Percentiles rank a stretch among this genome's conserved stretches.
phyloP scores from a whole-genome alignment of 208 protist genomes.

The Endotrypanum monterogeii region DNA sequence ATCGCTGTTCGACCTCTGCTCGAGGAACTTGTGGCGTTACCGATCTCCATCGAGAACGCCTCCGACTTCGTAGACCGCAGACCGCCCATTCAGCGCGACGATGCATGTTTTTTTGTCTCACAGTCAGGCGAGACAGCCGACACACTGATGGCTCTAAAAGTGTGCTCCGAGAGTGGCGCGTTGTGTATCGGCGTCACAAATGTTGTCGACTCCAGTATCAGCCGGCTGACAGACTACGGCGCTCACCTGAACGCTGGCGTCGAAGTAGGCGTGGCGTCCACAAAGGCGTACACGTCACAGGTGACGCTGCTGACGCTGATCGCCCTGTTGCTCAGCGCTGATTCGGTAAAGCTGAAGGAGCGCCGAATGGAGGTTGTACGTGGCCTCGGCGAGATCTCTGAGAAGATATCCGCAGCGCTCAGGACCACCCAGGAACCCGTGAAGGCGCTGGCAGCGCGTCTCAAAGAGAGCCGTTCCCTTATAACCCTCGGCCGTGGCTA shows the following conservation, averaged over 20 bases:
- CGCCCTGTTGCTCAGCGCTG: slow-evolving; percentile 81
- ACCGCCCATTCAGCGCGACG: slow-evolving; percentile 77
- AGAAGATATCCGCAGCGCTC: slow-evolving; percentile 64
- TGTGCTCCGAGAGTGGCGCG: slow-evolving; percentile 76
- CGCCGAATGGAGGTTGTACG: slow-evolving; percentile 74
- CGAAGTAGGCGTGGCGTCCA: slow-evolving; percentile 96
- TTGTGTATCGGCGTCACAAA: slow-evolving; percentile 94
- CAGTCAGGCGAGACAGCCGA: slow-evolving; percentile 97
- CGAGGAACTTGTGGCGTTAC: slow-evolving; percentile 92
- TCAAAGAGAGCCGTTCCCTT: slow-evolving; percentile 57
- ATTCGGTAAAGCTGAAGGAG: slow-evolving; percentile 42
- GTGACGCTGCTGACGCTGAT: slow-evolving; percentile 90
- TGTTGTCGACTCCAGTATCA: slow-evolving; percentile 92
- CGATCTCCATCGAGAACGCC: slow-evolving; percentile 89
- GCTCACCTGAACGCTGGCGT: slow-evolving; percentile 92
- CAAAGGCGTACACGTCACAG: slow-evolving; percentile 97
- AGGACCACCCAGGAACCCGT: slow-evolving; percentile 52
- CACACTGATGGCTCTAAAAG: slow-evolving; percentile 86
- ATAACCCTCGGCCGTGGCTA: slow-evolving; percentile 93
- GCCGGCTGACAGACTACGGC: slow-evolving; percentile 84
- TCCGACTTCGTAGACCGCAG: slow-evolving; percentile 93
- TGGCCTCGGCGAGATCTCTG: slow-evolving; percentile 61
- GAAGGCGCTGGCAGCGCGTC: slow-evolving; percentile 62
- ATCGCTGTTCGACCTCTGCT: slow-evolving; percentile 86
- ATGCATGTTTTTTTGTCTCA: slow-evolving; percentile 92